These are phyloP conservation scores for Boletellus sp. DNA, from an alignment of 768 basidiomycete genomes.

Conservation along the genomic window DNA sequence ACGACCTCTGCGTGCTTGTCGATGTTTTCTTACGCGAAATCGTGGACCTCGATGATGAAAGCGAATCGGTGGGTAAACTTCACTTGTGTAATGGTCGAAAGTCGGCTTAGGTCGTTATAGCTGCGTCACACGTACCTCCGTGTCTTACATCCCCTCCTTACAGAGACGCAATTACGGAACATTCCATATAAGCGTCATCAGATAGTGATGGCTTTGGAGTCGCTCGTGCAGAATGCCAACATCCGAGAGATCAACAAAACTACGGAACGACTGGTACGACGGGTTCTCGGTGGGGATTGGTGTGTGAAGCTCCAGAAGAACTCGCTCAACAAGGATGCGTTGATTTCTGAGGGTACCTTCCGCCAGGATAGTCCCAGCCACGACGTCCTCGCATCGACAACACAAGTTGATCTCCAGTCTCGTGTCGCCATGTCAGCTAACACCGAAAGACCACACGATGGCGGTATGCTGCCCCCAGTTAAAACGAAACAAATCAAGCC, in stretches of 20 bases:
- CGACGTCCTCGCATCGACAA: constrained; percentile 38
- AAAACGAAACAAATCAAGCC: constrained; percentile 50
- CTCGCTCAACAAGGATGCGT: constrained; percentile 25
- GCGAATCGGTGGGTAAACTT: constrained; percentile 70
- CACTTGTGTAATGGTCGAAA: neutral
- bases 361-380: constrained; percentile 43
- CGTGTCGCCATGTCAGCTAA: neutral
- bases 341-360: constrained; percentile 25
- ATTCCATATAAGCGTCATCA: constrained; percentile 90
- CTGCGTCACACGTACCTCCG: constrained; percentile 96
- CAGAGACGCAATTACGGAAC: constrained; percentile 84
- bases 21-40: constrained; percentile 98
- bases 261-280: constrained; percentile 86
- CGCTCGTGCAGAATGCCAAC: constrained; percentile 64
- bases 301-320: constrained; percentile 62
- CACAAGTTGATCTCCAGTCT: constrained; percentile 24
- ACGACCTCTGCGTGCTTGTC: constrained; percentile 92
- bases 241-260: constrained; percentile 85
- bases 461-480: constrained; percentile 18
- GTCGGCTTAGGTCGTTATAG: constrained; percentile 34
- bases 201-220: constrained; percentile 79
- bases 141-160: constrained; percentile 91
- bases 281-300: constrained; percentile 87
- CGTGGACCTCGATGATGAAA: constrained; percentile 87
- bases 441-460: constrained; percentile 16